Evolutionary conservation across 2,329 filamentous ascomycete species (phyloP), one percentile per base, ranked within the genome.

Genomic region (Didymella glomerata): DNA sequence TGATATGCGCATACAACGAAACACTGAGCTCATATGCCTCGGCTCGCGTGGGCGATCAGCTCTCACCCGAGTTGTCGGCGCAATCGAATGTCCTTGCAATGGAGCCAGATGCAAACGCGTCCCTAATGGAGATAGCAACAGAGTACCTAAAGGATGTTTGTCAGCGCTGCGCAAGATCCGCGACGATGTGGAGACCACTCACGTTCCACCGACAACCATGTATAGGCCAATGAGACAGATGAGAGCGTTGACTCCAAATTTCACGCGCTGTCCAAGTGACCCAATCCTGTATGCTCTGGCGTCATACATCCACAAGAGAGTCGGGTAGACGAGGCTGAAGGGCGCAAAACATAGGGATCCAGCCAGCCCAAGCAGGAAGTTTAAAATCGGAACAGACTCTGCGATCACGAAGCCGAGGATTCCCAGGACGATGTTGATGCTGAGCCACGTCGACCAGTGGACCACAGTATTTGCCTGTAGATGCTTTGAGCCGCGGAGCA

Each of bases 141-240:
- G 48, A n/a, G 36, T 50, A 50, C 25, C 48, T 50, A 32, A 5
- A 36, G n/a, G 2, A n/a, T 24, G n/a, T 22, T 40, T 20, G 48
- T 50, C 36, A 50, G 48, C 25, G 18, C 13, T 20, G 27, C 2
- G 13, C 9, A 28, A 50, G 24, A 24, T 22, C 16, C 14, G 20
- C 20, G 25, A 4, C 10, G 18, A 14, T 20, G 44, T 46, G 14
- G 16, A 46, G 16, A 42, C 25, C n/a, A 50, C 48, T 50, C 25
- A 50, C 36, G 48, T 50, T 42, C 48, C 48, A 24, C 48, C 48
- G 16, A 50, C 36, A 11, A 50, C 20, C 48, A 50, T 50, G 18
- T 50, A 50, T 16, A 50, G 36, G 36, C 48, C 48, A 50, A 42
- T 38, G 4, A 42, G 36, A 14, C 36, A 49, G 22, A 49, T 49